Evolutionary conservation across 257 asterid genomes (phyloP).

Genomic region (Solanum tacnaense): DNA sequence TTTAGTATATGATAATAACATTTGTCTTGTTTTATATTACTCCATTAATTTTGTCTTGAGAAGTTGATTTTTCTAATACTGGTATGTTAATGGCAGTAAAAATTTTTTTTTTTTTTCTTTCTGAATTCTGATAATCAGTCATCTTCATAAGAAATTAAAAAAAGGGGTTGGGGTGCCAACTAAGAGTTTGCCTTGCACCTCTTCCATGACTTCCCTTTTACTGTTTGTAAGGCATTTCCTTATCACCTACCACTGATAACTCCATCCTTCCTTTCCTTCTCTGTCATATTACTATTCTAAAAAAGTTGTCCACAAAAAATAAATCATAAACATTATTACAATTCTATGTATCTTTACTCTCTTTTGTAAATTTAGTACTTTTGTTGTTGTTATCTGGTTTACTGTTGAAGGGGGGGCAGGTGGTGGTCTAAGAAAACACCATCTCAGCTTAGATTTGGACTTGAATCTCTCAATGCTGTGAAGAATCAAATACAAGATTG

Average conservation of each 20-base stretch:
- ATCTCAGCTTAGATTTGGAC: constrained; percentile 22
- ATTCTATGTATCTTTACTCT: constrained; percentile 37
- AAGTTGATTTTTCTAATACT: neutral
- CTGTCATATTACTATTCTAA: constrained; percentile 25
- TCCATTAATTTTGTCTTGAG: neutral
- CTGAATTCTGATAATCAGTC: constrained; percentile 18
- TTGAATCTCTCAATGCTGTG: constrained; percentile 29
- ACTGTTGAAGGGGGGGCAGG: constrained; percentile 11
- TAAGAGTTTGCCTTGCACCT: constrained; percentile 30
- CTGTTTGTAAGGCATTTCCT: constrained; percentile 47
- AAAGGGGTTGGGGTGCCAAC: constrained; percentile 16
- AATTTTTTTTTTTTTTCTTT: neutral
- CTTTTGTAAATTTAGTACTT: constrained; percentile 29
- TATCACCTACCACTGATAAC: constrained; percentile 72
- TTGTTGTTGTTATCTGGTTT: constrained; percentile 36
- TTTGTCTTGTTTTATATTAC: neutral
- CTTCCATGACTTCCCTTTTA: constrained; percentile 46
- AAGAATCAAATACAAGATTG: constrained; percentile 6
- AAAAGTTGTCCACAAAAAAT: constrained; percentile 4
- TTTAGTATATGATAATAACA: neutral
- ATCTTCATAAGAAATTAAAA: constrained; percentile 24
- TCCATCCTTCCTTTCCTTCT: constrained; percentile 43
- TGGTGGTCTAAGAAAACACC: constrained; percentile 7
- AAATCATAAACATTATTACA: neutral
- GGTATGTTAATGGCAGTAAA: neutral